Base-by-base conservation (phyloP, 768 basidiomycete species). In the Termitomyces titanicus region DNA sequence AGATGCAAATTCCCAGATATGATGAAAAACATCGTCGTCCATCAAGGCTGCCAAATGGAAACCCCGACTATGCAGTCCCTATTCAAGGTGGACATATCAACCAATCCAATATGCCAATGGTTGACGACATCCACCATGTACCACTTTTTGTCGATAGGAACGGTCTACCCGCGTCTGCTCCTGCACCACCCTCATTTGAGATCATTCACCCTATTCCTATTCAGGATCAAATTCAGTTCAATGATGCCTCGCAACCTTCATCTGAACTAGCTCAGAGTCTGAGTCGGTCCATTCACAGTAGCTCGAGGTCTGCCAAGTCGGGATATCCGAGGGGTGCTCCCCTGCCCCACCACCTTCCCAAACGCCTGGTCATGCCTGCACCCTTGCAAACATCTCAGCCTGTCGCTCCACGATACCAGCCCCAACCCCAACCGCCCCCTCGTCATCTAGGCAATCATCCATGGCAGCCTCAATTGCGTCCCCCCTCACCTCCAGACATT, bases 331-430 rank as follows among this genome's bases (percentile, higher is more conserved):
- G 50, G 29, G 57, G 45, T 18, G 46, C 54, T 3, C 61, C 58
- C 18, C 56, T 53, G 59, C 56, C 73, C 71, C 63, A 56, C 35
- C 63, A 84, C 66, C 62, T 84, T 40, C 88, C 88, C 3, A 86
- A 80, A 65, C 79, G 74, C 45, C 80, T 90, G 25, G 82, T 89
- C 40, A 90, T 90, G 88, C 88, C 88, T 44, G 69, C 84, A 3
- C 88, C 84, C 15, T 75, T 90, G 37, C 82, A 83, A 63, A 69
- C 57, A 46, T 68, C 49, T 35, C 55, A 64, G 29, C 59, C 55
- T 13, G 48, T 56, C 37, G 51, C 58, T 24, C 46, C 57, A 13
- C 58, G 61, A 22, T 50, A 57, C 29, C 63, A 64, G 40, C 31
- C 50, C 15, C 64, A 57, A n/a, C 15, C 53, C 17, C 43, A 40